Percentiles rank a stretch among this genome's conserved stretches.
Conservation (phyloP, 2,329 filamentous ascomycete species). For the Hypoxylon sp. region DNA sequence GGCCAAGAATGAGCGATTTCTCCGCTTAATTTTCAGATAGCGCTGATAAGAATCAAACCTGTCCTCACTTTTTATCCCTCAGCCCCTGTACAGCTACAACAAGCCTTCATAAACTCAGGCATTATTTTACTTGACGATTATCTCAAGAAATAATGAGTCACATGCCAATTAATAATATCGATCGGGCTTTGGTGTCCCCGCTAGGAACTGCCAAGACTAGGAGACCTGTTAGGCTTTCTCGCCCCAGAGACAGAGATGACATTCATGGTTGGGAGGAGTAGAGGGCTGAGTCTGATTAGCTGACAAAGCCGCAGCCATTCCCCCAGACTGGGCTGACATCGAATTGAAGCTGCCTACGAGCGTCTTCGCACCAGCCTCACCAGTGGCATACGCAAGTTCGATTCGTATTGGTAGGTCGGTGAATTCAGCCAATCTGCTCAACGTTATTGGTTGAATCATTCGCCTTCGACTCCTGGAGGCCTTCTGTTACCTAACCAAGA, state of each 20-base stretch:
- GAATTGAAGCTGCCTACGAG: not conserved
- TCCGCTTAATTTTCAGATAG: not conserved
- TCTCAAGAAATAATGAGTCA: not conserved
- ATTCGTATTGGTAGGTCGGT: slow-evolving; percentile 1
- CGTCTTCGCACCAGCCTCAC: not conserved
- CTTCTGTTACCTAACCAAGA: not conserved
- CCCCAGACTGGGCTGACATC: not conserved
- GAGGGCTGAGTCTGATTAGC: not conserved
- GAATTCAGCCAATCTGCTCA: not conserved
- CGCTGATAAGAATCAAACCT: too few species aligned
- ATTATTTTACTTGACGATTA: too few species aligned
- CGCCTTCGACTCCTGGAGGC: not conserved
- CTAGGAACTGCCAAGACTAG: not conserved
- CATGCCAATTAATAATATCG: not conserved
- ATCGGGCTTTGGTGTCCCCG: not conserved
- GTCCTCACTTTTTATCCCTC: too few species aligned
- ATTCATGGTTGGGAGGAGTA: not conserved
- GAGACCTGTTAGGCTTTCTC: not conserved
- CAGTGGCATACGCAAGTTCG: not conserved
- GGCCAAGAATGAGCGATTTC: too few species aligned
- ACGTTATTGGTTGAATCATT: not conserved
- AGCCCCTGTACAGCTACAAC: too few species aligned
- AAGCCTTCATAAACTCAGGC: too few species aligned
- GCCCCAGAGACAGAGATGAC: not conserved
- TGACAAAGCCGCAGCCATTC: not conserved